Conservation (phyloP, 129 eudicot genomes). For the Cynara cardunculus region DNA sequence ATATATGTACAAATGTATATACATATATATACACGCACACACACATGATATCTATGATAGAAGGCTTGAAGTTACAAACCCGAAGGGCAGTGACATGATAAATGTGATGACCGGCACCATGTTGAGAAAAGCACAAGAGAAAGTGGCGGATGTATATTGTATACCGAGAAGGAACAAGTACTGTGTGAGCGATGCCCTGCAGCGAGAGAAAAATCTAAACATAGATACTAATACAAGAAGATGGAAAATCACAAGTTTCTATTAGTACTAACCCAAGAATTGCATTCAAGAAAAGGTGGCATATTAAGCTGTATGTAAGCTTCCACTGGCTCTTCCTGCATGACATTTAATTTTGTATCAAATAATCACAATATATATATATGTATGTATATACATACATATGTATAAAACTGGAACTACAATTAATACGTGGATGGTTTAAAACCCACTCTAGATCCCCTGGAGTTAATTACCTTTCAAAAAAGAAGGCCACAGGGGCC, state of each 20-base stretch:
- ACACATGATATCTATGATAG: neutral
- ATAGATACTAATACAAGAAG: neutral
- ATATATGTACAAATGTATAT: neutral
- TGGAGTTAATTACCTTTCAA: constrained; percentile 47
- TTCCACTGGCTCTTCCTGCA: constrained; percentile 52
- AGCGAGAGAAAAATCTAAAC: neutral
- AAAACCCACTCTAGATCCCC: neutral
- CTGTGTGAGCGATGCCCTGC: constrained; percentile 62
- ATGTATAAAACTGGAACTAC: neutral
- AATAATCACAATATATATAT: neutral
- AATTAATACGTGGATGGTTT: neutral
- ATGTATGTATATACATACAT: too few relatives aligned
- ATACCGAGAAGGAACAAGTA: constrained; percentile 64
- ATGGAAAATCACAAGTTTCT: neutral
- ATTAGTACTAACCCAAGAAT: constrained; percentile 57
- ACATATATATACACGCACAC: neutral
- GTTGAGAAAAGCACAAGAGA: constrained; percentile 69
- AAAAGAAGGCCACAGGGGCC: constrained; percentile 55
- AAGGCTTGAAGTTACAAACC: constrained; percentile 36
- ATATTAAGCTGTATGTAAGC: constrained; percentile 41
- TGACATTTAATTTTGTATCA: neutral
- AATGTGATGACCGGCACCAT: constrained; percentile 68
- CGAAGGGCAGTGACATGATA: constrained; percentile 55
- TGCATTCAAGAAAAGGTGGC: constrained; percentile 58
- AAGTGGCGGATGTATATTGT: constrained; percentile 67